A percentile compares a stretch with the other conserved stretches of the same genome.
Conservation (phyloP, 1,284 basidiomycete genomes). For the Irpex sp. region DNA sequence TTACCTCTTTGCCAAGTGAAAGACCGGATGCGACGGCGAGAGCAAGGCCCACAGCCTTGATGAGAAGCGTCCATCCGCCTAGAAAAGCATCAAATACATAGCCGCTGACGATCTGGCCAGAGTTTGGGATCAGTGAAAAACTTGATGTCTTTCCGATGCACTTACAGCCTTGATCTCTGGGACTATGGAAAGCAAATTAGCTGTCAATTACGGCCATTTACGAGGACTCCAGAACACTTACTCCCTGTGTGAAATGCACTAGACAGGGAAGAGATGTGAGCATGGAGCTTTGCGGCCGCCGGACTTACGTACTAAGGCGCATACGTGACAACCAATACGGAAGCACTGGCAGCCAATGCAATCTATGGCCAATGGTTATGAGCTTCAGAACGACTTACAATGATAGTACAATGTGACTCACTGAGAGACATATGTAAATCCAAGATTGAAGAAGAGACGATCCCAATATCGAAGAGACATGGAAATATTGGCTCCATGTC, state of each 20-base stretch:
- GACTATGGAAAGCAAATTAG: constrained; percentile 34
- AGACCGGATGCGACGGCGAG: constrained; percentile 77
- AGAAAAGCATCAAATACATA: constrained; percentile 72
- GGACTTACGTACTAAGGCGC: constrained; percentile 57
- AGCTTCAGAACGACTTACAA: neutral
- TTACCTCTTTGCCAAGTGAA: constrained; percentile 70
- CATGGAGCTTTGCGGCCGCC: neutral
- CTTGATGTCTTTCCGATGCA: constrained; percentile 8
- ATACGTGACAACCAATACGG: constrained; percentile 59
- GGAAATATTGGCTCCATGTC: constrained; percentile 61
- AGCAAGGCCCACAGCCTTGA: constrained; percentile 75
- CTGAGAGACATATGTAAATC: constrained; percentile 61
- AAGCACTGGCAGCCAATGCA: constrained; percentile 60
- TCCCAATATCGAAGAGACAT: constrained; percentile 49
- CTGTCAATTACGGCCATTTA: neutral
- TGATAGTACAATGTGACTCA: constrained; percentile 30
- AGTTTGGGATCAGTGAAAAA: neutral
- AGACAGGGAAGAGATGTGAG: constrained; percentile 1
- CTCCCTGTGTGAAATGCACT: constrained; percentile 80
- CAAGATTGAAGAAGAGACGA: constrained; percentile 61
- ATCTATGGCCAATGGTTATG: constrained; percentile 35
- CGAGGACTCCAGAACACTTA: constrained; percentile 26
- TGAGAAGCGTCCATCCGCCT: constrained; percentile 70
- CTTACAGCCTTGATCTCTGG: constrained; percentile 75
- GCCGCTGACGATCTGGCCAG: constrained; percentile 60